phyloP scores from a whole-genome alignment of 1,284 basidiomycete species.

The Cyathus pygmaeus region DNA sequence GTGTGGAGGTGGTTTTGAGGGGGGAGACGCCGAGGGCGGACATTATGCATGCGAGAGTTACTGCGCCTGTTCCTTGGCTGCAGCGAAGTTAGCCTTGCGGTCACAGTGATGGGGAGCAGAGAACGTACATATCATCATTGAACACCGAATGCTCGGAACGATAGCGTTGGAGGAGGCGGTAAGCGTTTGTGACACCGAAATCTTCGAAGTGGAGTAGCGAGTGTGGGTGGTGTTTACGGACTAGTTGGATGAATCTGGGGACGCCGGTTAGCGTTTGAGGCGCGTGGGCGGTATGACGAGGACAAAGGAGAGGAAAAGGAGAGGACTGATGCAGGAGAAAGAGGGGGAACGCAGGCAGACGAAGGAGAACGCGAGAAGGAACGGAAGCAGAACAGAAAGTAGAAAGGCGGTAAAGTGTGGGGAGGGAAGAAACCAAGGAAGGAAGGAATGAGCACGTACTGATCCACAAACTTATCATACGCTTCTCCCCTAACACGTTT shows the following conservation, averaged over 20 bases:
- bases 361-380: background rate
- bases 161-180: conserved; percentile 77
- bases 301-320: too few species aligned
- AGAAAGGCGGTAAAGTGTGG: too few species aligned
- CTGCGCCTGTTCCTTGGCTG: conserved; percentile 88
- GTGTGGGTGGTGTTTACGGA: conserved; percentile 56
- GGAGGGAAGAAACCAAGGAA: too few species aligned
- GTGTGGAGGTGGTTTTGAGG: conserved; percentile 38
- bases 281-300: too few species aligned
- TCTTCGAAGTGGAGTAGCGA: conserved; percentile 81
- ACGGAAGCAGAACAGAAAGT: too few species aligned
- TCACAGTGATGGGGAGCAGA: background rate
- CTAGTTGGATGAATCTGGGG: conserved; percentile 58
- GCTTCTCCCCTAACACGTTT: conserved; percentile 70
- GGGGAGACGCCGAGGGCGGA: conserved; percentile 67
- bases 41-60: conserved; percentile 79
- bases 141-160: conserved; percentile 74
- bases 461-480: conserved; percentile 77
- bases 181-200: conserved; percentile 82
- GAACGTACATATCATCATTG: conserved; percentile 80
- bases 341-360: too few species aligned
- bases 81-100: conserved; percentile 5
- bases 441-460: conserved; percentile 45
- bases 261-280: too few species aligned
- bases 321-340: too few species aligned